Evolutionary conservation across 805 yeast species (phyloP).

Genomic region (Starmerella vaccinii): DNA sequence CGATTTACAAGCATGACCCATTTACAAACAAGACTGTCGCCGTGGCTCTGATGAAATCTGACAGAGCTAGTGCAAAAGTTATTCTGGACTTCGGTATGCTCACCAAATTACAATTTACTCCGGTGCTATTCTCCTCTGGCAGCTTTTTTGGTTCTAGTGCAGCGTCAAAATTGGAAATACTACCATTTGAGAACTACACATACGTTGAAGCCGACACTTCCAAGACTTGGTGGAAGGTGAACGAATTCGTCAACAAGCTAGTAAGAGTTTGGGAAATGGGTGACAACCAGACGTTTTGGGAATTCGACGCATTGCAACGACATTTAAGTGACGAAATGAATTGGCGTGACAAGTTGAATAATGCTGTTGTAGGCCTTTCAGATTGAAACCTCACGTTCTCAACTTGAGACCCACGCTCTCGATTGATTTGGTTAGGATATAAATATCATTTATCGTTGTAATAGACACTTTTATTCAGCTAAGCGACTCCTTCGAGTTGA

Average conservation of each 20-base stretch:
- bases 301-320: conserved; percentile 17
- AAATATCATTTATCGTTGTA: not conserved
- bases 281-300: conserved; percentile 22
- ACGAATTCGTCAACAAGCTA: conserved; percentile 23
- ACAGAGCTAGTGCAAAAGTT: conserved; percentile 42
- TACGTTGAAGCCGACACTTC: conserved; percentile 35
- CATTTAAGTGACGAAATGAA: conserved; percentile 9
- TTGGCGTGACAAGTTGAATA: conserved; percentile 14
- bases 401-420: not conserved
- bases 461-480: not conserved
- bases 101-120: conserved; percentile 39
- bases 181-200: conserved; percentile 38
- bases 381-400: not conserved
- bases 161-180: not conserved
- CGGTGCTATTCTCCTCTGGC: conserved; percentile 46
- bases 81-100: conserved; percentile 19
- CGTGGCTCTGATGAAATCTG: conserved; percentile 50
- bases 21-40: conserved; percentile 32
- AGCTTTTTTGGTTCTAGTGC: not conserved
- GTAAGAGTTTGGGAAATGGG: conserved; percentile 21
- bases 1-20: conserved; percentile 41
- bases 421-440: not conserved
- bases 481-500: no score
- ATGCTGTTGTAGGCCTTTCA: not conserved
- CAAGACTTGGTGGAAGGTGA: conserved; percentile 29